Percentiles rank a stretch among this genome's conserved stretches.
Evolutionary conservation across 2,329 filamentous ascomycete genomes (phyloP).

Genomic region (Beauveria australis): DNA sequence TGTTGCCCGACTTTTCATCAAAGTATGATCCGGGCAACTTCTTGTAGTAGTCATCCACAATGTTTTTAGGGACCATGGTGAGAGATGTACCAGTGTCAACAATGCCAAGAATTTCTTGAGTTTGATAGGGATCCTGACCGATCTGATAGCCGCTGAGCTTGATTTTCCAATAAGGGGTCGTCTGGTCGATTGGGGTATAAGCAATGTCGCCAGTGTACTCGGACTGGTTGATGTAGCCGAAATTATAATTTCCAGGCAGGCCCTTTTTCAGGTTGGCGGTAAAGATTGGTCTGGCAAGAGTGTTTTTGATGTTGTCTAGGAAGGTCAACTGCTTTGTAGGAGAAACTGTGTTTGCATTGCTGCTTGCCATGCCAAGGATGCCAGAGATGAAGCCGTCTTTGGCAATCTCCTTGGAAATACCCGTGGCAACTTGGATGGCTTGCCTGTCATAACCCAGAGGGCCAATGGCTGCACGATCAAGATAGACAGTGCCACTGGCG

Average conservation of each 20-base stretch:
- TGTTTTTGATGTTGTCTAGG: conserved; percentile 26
- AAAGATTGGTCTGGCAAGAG: conserved; percentile 25
- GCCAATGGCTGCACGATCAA: conserved; percentile 55
- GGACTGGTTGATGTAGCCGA: conserved; percentile 43
- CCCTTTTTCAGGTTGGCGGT: conserved; percentile 27
- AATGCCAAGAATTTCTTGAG: conserved; percentile 41
- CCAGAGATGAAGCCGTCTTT: conserved; percentile 27
- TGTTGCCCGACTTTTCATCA: conserved; percentile 41
- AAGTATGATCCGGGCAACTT: conserved; percentile 43
- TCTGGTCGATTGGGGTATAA: conserved; percentile 43
- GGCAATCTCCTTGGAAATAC: conserved; percentile 40
- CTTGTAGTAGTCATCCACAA: conserved; percentile 52
- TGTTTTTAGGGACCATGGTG: conserved; percentile 44
- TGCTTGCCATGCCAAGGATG: conserved; percentile 27
- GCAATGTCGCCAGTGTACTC: conserved; percentile 50
- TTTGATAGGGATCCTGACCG: conserved; percentile 24
- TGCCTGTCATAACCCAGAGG: conserved; percentile 50
- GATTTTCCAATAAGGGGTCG: conserved; percentile 56
- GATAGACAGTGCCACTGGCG: conserved; percentile 57
- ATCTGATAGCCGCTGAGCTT: conserved; percentile 46
- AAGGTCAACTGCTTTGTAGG: conserved; percentile 26
- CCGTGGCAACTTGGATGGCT: conserved; percentile 56
- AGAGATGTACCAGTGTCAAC: conserved; percentile 66
- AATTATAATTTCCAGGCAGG: conserved; percentile 30
- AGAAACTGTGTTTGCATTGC: conserved; percentile 24